phyloP scores from a whole-genome alignment of 2,329 filamentous ascomycete genomes.

The Penicillium sp. region DNA sequence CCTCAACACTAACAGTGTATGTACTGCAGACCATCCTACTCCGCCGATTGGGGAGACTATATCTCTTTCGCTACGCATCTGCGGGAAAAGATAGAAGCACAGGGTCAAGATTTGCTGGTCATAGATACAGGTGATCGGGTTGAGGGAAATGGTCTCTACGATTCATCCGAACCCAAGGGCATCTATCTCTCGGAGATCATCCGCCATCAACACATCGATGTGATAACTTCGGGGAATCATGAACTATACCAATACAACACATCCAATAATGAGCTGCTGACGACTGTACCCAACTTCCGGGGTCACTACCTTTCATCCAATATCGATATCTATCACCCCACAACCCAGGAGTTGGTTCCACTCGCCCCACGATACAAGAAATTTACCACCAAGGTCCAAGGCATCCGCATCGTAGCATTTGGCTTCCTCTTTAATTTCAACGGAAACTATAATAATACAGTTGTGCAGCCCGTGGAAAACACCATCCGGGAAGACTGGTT shows the following conservation, averaged over 20 bases:
- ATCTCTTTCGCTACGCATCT: conserved; percentile 87
- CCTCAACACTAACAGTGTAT: conserved; percentile 13
- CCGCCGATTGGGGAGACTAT: conserved; percentile 97
- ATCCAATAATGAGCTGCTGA: conserved; percentile 73
- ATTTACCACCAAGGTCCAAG: conserved; percentile 88
- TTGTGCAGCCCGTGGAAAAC: conserved; percentile 76
- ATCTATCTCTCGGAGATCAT: conserved; percentile 86
- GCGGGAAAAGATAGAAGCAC: conserved; percentile 72
- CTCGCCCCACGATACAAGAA: conserved; percentile 81
- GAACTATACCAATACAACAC: conserved; percentile 85
- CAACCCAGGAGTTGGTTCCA: conserved; percentile 69
- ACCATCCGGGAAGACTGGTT: conserved; percentile 88
- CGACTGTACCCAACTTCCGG: conserved; percentile 80
- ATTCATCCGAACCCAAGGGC: conserved; percentile 83
- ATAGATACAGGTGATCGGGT: conserved; percentile 92
- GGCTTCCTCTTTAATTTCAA: conserved; percentile 95
- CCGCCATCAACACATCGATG: conserved; percentile 76
- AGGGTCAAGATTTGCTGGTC: conserved; percentile 83
- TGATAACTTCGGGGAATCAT: conserved; percentile 89
- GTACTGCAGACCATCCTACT: conserved; percentile 72
- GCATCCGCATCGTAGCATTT: conserved; percentile 80
- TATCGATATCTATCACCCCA: conserved; percentile 77
- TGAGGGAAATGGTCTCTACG: conserved; percentile 93
- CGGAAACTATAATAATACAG: conserved; percentile 85
- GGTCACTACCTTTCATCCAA: conserved; percentile 87